Evolutionary conservation across 306 rosid species (phyloP), one percentile per base, ranked within the genome.

Genomic region (Carpinus viminea): DNA sequence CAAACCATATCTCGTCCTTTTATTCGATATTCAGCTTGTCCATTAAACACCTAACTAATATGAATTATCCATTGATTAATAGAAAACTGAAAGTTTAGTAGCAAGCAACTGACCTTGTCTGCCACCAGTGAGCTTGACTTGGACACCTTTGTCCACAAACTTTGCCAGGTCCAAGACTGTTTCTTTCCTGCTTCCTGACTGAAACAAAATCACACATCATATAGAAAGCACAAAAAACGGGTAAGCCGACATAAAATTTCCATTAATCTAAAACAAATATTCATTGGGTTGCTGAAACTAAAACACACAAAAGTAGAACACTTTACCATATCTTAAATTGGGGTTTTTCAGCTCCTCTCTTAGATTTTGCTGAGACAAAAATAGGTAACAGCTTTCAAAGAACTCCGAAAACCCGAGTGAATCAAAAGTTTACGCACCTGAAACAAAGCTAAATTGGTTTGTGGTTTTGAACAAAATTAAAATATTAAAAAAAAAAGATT

Each of bases 91-190:
- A 47, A 55, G 36, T 71, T 75, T 3, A 12, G 68, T 34, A 31
- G 36, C 17, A 62, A 13, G 36, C 15, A 59, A 59, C 24, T 43
- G 80, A 89, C 97, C 97, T 89, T 92, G 97, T 83, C 97, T 87
- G 17, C 97, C 96, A 62, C 97, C 97, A 45, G 96, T 92, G 77
- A 92, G 97, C 91, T 92, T 92, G 57, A 92, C 97, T 82, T 89
- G 92, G 59, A 92, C 97, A n/a, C 97, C 97, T 75, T 92, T 92
- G 90, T 92, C 96, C 74, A 92, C 96, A 59, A 92, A 92, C 87
- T 92, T 90, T 7, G 97, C 97, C 83, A 92, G 78, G 82, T 92
- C 96, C 81, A 92, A 76, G 79, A 92, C 97, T 1, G 97, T 92
- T 87, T 92, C 97, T 79, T 91, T 91, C 68, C 93, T 87, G 28